Percentiles rank a stretch among this genome's conserved stretches.
phyloP scores from a whole-genome alignment of 1,139 yeast species.

The Nakaseomyces nivariensis region DNA sequence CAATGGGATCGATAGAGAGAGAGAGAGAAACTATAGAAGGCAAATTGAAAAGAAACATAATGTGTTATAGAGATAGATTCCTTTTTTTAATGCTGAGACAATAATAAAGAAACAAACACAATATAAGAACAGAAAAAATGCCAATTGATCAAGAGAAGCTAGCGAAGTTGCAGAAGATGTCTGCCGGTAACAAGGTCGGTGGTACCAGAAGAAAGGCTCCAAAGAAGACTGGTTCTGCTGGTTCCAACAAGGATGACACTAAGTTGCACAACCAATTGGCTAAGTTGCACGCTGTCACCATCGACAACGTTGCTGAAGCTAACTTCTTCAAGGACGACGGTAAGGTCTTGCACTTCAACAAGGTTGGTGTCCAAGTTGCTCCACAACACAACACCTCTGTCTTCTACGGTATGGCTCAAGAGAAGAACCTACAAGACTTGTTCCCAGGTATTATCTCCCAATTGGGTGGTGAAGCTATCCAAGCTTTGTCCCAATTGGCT shows the following conservation, averaged over 20 bases:
- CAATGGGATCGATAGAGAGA: background rate
- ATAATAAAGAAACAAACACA: background rate
- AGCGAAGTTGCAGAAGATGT: constrained; percentile 70
- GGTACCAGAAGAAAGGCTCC: constrained; percentile 79
- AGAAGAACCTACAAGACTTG: constrained; percentile 85
- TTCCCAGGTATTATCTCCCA: constrained; percentile 93
- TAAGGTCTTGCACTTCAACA: constrained; percentile 88
- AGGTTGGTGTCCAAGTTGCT: constrained; percentile 92
- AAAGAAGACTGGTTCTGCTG: constrained; percentile 38
- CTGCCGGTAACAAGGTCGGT: constrained; percentile 68
- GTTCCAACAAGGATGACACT: constrained; percentile 62
- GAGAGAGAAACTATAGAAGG: background rate
- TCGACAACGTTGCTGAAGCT: constrained; percentile 90
- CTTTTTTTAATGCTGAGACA: background rate
- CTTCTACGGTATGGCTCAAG: constrained; percentile 91
- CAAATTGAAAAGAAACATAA: background rate
- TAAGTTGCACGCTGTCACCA: constrained; percentile 81
- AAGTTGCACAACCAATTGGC: constrained; percentile 84
- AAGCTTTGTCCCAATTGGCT: constrained; percentile 82
- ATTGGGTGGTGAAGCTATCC: constrained; percentile 93
- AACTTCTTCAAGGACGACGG: constrained; percentile 97
- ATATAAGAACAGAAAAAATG: constrained; percentile 33
- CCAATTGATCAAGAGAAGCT: constrained; percentile 82
- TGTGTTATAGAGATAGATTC: no score
- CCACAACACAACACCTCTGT: constrained; percentile 87